A percentile compares a stretch with the other conserved stretches of the same genome.
Conservation (phyloP, 805 yeast species). For the Monosporozyma aquatica region DNA sequence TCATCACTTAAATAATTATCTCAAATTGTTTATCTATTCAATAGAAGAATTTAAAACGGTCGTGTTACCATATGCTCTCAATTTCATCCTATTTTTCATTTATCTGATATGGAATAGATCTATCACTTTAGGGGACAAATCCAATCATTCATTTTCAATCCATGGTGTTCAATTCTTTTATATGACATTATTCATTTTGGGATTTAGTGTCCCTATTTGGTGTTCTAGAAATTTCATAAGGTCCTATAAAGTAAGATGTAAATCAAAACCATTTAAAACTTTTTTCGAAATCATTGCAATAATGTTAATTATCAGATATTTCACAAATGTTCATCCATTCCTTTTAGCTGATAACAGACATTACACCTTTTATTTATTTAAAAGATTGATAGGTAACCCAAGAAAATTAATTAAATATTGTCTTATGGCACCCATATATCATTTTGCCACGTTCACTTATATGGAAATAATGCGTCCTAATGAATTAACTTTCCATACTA, state of each 20-base stretch:
- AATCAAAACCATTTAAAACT: constrained; percentile 22
- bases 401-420: constrained; percentile 39
- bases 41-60: constrained; percentile 29
- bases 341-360: constrained; percentile 91
- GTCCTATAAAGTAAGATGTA: constrained; percentile 32
- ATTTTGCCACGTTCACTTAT: constrained; percentile 40
- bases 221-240: constrained; percentile 35
- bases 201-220: constrained; percentile 75
- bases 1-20: constrained; percentile 31
- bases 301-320: constrained; percentile 41
- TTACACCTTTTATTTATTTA: constrained; percentile 79
- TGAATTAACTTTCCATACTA: constrained; percentile 30
- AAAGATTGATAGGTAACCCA: constrained; percentile 43
- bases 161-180: constrained; percentile 80
- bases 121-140: constrained; percentile 84
- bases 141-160: constrained; percentile 62
- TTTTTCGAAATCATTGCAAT: constrained; percentile 32
- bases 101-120: constrained; percentile 70
- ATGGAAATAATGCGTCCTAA: constrained; percentile 30
- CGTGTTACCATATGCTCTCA: constrained; percentile 43
- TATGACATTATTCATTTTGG: constrained; percentile 51
- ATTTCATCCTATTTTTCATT: constrained; percentile 42
- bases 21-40: constrained; percentile 32
- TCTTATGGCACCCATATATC: constrained; percentile 59
- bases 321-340: constrained; percentile 81